Evolutionary conservation across 108 stramenopile species (phyloP), one percentile per base, ranked within the genome.

Genomic region (Stephanodiscus triporus): DNA sequence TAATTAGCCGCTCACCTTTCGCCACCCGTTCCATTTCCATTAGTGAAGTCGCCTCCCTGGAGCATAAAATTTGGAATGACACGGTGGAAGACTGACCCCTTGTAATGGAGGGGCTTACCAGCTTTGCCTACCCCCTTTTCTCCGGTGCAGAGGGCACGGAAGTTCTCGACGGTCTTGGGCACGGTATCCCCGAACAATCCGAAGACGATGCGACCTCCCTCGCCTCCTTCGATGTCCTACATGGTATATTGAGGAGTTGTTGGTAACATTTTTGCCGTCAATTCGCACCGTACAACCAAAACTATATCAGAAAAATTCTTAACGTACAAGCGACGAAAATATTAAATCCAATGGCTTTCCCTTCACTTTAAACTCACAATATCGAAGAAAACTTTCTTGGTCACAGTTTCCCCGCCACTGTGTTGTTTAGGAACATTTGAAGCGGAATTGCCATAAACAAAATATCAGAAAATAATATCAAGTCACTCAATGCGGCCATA

Each of bases 151-250:
- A 97, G 90, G 47, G 94, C 92, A 56, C 96, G 92, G 73, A 97
- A 97, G 87, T 97, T 97, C 71, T 97, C 97, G 0, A 72, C 90
- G 9, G 98, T 98, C 76, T 91, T 96, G 36, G 98, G 98, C 2
- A 96, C 96, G 54, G 65, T 82, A 23, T 97, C 91, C n/a, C 94
- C 96, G 66, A 89, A 97, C 24, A 98, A 82, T 26, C 97, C 98
- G 50, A 98, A 68, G 58, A 96, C 89, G 73, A 95, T 89, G 30
- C 91, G 89, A 23, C 91, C 91, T 26, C 75, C 81, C 38, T 82
- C 81, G 32, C 83, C 87, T 55, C 83, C 82, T 36, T 72, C 82
- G 32, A 82, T 82, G 0, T 81, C 71, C 77, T 73, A 48, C 19
- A 29, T 30, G 54, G n/a, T 54, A 51, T 19, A 50, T 26, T 9